Percentiles rank a stretch among this genome's conserved stretches.
These are phyloP conservation scores for Chaetomium strumarium DNA, from an alignment of 2,329 filamentous ascomycete genomes.

Conservation along the genomic window DNA sequence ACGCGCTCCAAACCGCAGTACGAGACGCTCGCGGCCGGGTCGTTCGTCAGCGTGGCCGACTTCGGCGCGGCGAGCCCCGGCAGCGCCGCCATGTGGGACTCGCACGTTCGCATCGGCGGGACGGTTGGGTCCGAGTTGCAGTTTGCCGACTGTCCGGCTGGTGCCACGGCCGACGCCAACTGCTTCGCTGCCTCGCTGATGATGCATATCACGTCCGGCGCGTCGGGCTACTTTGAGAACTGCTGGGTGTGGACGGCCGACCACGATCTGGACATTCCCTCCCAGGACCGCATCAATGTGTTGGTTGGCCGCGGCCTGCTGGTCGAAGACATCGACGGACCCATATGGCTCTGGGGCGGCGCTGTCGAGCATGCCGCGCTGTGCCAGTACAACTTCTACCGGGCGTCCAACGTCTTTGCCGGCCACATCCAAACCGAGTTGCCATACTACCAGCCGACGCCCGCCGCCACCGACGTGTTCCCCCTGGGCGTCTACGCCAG, in stretches of 20 bases:
- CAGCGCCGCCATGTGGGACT: constrained; percentile 81
- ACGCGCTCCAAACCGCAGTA: constrained; percentile 88
- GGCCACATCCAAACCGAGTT: constrained; percentile 64
- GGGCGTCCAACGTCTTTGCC: constrained; percentile 54
- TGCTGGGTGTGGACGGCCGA: not conserved
- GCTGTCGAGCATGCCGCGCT: constrained; percentile 57
- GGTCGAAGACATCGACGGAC: constrained; percentile 37
- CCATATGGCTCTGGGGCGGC: constrained; percentile 57
- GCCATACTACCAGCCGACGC: constrained; percentile 63
- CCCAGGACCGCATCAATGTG: constrained; percentile 26
- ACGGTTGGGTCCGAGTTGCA: constrained; percentile 24
- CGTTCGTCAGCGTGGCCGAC: constrained; percentile 77
- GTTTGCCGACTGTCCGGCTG: constrained; percentile 26
- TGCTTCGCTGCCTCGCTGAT: constrained; percentile 64
- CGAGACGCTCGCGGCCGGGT: constrained; percentile 53
- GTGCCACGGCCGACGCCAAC: constrained; percentile 48
- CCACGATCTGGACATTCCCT: not conserved
- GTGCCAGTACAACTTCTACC: constrained; percentile 61
- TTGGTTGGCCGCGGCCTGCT: constrained; percentile 34
- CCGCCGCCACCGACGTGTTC: constrained; percentile 52
- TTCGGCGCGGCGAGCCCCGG: constrained; percentile 66
- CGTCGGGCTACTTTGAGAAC: not conserved
- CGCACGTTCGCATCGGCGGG: constrained; percentile 88
- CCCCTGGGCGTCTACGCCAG: constrained; percentile 30
- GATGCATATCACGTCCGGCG: not conserved